Evolutionary conservation across 2,329 filamentous ascomycete species (phyloP).

Genomic region (Penicillium polonicum): DNA sequence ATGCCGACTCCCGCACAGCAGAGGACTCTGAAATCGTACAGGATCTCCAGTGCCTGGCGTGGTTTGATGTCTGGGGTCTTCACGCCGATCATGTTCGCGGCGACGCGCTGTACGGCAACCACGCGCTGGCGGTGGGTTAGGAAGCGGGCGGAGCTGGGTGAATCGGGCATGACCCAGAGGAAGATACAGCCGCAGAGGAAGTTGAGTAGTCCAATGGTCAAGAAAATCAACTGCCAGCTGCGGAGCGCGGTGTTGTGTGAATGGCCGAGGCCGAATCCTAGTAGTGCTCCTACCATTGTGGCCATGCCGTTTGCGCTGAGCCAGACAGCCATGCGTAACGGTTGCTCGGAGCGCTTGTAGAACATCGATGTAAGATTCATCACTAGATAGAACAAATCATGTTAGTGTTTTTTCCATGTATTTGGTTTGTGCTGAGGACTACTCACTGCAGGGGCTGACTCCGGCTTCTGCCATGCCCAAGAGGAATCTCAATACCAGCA

Average conservation of each 20-base stretch:
- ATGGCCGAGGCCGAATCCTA: slow-evolving; percentile 39
- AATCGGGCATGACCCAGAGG: slow-evolving; percentile 39
- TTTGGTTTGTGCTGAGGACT: neutral
- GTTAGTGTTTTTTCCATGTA: neutral
- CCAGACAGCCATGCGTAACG: slow-evolving; percentile 38
- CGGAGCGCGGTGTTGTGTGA: slow-evolving; percentile 26
- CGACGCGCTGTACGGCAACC: slow-evolving; percentile 43
- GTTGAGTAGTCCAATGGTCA: slow-evolving; percentile 46
- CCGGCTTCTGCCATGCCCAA: slow-evolving; percentile 46
- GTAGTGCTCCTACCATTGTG: slow-evolving; percentile 39
- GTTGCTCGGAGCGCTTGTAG: slow-evolving; percentile 40
- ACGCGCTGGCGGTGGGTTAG: slow-evolving; percentile 41
- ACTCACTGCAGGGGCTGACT: slow-evolving; percentile 34
- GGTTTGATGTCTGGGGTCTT: slow-evolving; percentile 39
- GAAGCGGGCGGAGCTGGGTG: slow-evolving; percentile 40
- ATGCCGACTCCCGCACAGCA: slow-evolving; percentile 45
- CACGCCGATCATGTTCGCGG: slow-evolving; percentile 45
- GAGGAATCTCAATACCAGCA: slow-evolving; percentile 49
- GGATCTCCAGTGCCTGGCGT: slow-evolving; percentile 40
- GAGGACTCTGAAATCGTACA: slow-evolving; percentile 41
- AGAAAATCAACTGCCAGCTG: slow-evolving; percentile 44
- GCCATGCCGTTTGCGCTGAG: slow-evolving; percentile 40
- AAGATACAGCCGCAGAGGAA: slow-evolving; percentile 43
- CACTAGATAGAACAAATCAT: slow-evolving; percentile 19
- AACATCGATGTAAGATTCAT: slow-evolving; percentile 41